These are phyloP conservation scores for Epichloe gansuensis DNA, from an alignment of 2,329 filamentous ascomycete species.

Conservation along the genomic window DNA sequence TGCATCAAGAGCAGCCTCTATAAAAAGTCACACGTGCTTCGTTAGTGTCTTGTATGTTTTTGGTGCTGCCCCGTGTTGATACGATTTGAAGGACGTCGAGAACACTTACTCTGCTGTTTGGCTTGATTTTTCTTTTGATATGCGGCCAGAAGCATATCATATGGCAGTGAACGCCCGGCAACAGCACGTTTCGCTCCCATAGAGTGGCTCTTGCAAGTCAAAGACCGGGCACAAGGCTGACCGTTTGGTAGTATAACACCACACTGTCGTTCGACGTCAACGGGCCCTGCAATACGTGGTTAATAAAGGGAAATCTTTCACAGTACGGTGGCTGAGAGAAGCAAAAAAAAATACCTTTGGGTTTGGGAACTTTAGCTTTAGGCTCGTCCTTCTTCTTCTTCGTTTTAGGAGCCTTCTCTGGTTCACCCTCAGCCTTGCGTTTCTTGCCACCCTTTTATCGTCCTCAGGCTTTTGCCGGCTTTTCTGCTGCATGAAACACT, in stretches of 20 bases:
- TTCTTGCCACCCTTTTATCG: conserved; percentile 60
- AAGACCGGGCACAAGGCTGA: conserved; percentile 71
- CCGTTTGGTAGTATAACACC: conserved; percentile 79
- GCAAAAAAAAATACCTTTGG: conserved; percentile 47
- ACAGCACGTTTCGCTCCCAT: conserved; percentile 91
- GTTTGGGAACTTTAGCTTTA: conserved; percentile 71
- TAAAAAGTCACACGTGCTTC: conserved; percentile 8
- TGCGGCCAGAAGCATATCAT: conserved; percentile 79
- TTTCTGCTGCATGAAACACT: conserved; percentile 43
- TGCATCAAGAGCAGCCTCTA: conserved; percentile 87
- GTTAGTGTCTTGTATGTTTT: background rate
- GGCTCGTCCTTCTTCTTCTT: conserved; percentile 95
- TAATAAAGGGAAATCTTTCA: background rate
- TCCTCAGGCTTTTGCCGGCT: conserved; percentile 56
- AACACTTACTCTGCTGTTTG: conserved; percentile 76
- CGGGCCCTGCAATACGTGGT: conserved; percentile 44
- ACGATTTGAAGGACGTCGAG: background rate
- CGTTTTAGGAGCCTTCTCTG: conserved; percentile 71
- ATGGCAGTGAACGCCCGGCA: conserved; percentile 74
- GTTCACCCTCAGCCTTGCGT: conserved; percentile 61
- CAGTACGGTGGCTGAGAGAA: background rate
- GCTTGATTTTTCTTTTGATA: conserved; percentile 98
- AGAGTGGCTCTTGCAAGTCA: conserved; percentile 90
- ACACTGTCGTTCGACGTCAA: conserved; percentile 89
- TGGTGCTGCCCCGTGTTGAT: background rate